Base-by-base conservation (phyloP, 345 rosid genomes). In the Syzygium oleosum region DNA sequence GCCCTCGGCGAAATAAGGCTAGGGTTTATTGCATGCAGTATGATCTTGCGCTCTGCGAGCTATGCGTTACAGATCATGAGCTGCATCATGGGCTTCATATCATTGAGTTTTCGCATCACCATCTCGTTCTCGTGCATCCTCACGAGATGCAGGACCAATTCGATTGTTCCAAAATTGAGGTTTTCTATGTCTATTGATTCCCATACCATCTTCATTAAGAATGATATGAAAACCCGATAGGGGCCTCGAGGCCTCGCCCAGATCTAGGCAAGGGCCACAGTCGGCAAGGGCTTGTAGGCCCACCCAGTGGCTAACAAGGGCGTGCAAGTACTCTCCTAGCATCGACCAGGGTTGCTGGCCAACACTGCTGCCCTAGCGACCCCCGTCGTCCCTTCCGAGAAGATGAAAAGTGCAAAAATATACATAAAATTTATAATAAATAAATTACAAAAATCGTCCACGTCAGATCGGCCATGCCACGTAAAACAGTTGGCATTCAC, bases 391-490 rank as follows among this genome's bases (percentile, higher is more conserved):
- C 1, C 6, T 73, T 73, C 5, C 0, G 14, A 5, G 22, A 73
- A 73, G 13, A 34, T 17, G 49, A 73, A 73, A 6, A 17, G 0
- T 34, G 49, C 8, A 5, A 31, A 65, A 38, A 19, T 31, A 31
- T 3, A 29, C 12, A 31, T 5, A 34, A 68, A 68, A 3, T 1
- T 65, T 31, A 65, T 65, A 16, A 25, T 0, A 6, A 61, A 68
- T 19, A 54, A 34, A 2, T 73, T 34, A 0, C 23, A 4, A 73
- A 73, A 73, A 73, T 0, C 25, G 5, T 73, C 49, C 12, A 73
- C 2, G 0, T 38, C 4, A 0, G 13, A 3, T 1, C 1, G 6
- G 12, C 0, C 1, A 4, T 31, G 21, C 21, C 13, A 31, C 17
- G 1, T 68, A 17, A 3, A 34, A 68, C 34, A 9, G 5, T 31